Base-by-base conservation (phyloP, 805 yeast species). In the Phaffomyces antillensis region DNA sequence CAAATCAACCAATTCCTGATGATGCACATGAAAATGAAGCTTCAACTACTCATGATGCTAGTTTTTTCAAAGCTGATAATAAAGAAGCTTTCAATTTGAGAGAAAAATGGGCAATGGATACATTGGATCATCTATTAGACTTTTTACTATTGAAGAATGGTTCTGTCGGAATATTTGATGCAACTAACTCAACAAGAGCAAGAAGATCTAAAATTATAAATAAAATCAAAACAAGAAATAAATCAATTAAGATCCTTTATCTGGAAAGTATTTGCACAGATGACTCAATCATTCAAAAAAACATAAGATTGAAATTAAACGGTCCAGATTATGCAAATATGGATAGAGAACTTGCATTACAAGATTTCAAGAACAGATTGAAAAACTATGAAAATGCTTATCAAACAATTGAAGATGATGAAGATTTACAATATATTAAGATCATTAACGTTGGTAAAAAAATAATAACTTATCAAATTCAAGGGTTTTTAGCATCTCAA, bases 381-480 rank as follows among this genome's bases (percentile, higher is more conserved):
- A 66, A 71, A 33, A 91, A 91, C 59, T 91, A 91, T 62, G 91
- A 89, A 60, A 77, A 74, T 61, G 96, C 91, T 2, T 91, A 91
- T 64, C 90, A 93, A 63, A 84, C 96, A 1, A 83, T 91, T 33
- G 95, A 85, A 51, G 95, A 86, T 38, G 76, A 71, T 17, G 91
- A 84, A 54, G 68, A 72, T 38, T 68, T 83, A 35, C 96, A 87
- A 61, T 93, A 89, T 57, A 86, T 90, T 52, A 89, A 91, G 63
- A 89, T 91, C 95, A 88, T 91, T 45, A 91, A 91, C 62, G 97
- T 90, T 11, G 98, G 99, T 8, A 81, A 86, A 56, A 93, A 91
- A 62, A 88, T 91, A 35, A 95, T 91, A 43, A 87, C 96, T 31
- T 90, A 83, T 62, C 88, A 90, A 59, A 86, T 91, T 46, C 86